A percentile compares a stretch with the other conserved stretches of the same genome.
Evolutionary conservation across 2,329 filamentous ascomycete genomes (phyloP).

Genomic region (Fusarium albosuccineum): DNA sequence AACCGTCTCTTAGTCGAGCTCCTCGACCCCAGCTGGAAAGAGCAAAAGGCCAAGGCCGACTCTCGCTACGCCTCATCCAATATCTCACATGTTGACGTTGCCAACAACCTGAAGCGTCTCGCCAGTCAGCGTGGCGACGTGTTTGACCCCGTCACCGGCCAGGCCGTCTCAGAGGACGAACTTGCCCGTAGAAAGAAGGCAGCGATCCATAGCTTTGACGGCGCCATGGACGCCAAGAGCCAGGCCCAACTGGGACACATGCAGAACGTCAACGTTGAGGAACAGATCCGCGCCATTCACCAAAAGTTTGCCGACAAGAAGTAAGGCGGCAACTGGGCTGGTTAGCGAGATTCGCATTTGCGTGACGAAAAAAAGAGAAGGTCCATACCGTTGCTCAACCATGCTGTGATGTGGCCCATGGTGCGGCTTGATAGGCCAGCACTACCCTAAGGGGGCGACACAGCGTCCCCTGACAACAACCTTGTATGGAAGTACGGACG

Average conservation of each 20-base stretch:
- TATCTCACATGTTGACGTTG: slow-evolving; percentile 86
- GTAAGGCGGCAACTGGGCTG: slow-evolving; percentile 34
- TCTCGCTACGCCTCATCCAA: slow-evolving; percentile 88
- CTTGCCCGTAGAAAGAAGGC: slow-evolving; percentile 80
- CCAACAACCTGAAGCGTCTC: slow-evolving; percentile 94
- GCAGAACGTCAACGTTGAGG: slow-evolving; percentile 82
- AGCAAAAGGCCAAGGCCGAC: slow-evolving; percentile 91
- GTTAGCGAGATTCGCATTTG: slow-evolving; percentile 4
- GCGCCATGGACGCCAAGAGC: slow-evolving; percentile 70
- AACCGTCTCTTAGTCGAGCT: slow-evolving; percentile 78
- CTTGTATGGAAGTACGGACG: slow-evolving; percentile 27
- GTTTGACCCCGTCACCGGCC: slow-evolving; percentile 80
- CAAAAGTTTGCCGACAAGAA: slow-evolving; percentile 63
- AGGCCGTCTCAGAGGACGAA: slow-evolving; percentile 79
- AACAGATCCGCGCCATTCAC: slow-evolving; percentile 80
- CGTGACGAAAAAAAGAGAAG: slow-evolving; percentile 13
- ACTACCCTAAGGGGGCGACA: neutral
- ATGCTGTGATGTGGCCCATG: neutral
- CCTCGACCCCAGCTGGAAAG: slow-evolving; percentile 94
- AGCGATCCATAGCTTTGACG: slow-evolving; percentile 74
- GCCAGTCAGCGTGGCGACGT: slow-evolving; percentile 90
- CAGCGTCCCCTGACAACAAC: slow-evolving; percentile 13
- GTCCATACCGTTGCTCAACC: neutral
- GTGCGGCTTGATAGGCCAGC: neutral
- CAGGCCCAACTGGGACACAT: slow-evolving; percentile 68